Conservation (phyloP, 345 rosid genomes). For the Adansonia digitata region DNA sequence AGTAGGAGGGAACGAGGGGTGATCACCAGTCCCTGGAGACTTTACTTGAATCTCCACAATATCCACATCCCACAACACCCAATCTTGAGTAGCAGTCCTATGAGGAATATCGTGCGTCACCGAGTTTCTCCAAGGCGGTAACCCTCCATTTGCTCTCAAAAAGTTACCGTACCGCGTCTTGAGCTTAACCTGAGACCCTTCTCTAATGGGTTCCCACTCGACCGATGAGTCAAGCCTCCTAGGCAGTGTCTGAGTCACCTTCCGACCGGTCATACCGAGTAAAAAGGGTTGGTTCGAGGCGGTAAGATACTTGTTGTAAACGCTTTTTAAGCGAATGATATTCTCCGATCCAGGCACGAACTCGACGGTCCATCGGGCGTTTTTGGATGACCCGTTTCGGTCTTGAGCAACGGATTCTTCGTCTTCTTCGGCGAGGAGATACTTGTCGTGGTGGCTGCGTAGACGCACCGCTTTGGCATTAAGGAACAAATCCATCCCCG, state of each 20-base stretch:
- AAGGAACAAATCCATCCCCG: constrained; percentile 71
- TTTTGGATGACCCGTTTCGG: constrained; percentile 55
- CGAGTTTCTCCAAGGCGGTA: constrained; percentile 80
- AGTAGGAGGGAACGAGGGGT: constrained; percentile 12
- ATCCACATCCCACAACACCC: constrained; percentile 70
- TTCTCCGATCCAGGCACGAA: constrained; percentile 39
- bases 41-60: constrained; percentile 45
- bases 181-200: constrained; percentile 47
- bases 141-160: constrained; percentile 64
- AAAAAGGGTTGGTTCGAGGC: constrained; percentile 75
- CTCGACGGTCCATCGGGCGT: constrained; percentile 71
- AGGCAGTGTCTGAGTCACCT: constrained; percentile 55
- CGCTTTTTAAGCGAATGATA: constrained; percentile 61
- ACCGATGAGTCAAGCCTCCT: constrained; percentile 46
- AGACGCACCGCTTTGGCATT: constrained; percentile 72
- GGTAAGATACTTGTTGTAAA: constrained; percentile 70
- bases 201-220: constrained; percentile 80
- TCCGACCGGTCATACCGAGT: constrained; percentile 71
- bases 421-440: constrained; percentile 62
- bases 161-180: constrained; percentile 54
- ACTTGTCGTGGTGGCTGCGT: constrained; percentile 75
- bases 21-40: constrained; percentile 24
- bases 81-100: constrained; percentile 56
- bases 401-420: constrained; percentile 62
- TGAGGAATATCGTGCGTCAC: constrained; percentile 72